Evolutionary conservation across 2,329 filamentous ascomycete species (phyloP), one percentile per base, ranked within the genome.

Genomic region (Xylariales sp.): DNA sequence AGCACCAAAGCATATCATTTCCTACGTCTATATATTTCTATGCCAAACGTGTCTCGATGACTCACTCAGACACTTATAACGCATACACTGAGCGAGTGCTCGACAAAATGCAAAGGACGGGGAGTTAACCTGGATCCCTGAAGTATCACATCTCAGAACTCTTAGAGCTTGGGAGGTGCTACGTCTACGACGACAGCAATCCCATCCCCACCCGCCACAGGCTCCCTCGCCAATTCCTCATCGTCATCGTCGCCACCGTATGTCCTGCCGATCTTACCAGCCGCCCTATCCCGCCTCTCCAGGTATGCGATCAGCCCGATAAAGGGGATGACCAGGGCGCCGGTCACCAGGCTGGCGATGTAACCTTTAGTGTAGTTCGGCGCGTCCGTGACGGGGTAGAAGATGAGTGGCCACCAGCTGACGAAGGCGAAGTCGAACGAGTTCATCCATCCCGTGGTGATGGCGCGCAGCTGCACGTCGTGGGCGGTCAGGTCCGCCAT

Each of bases 391-490:
- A 62, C 62, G 0, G 61, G 61, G 31, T 60, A 66, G 34, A 66
- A 66, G 14, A 65, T 53, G 6, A 65, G 41, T 1, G 60, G 60
- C 61, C 61, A 65, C 59, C 61, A 65, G 1, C 58, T 63, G 6
- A 65, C 61, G 42, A 65, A 66, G 0, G 60, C 62, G 42, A 65
- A 66, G 37, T 66, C 63, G 23, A 65, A 66, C 6, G 60, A 63
- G 40, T 66, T 66, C 62, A 65, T 65, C 33, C 63, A 65, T 0
- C 63, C 63, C 0, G 65, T 69, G 3, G 65, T 66, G 30, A 69
- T 65, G 2, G 65, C 65, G 1, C 65, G 54, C 3, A 69, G 54
- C 29, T 68, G 65, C 7, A 62, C 38, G 15, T 62, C 60, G 19
- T 63, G 59, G 4, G 55, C 52, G 6, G 60, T 63, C 6, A 69